Evolutionary conservation across 768 basidiomycete genomes (phyloP), one percentile per base, ranked within the genome.

Genomic region (Psilocybe subaeruginosa): DNA sequence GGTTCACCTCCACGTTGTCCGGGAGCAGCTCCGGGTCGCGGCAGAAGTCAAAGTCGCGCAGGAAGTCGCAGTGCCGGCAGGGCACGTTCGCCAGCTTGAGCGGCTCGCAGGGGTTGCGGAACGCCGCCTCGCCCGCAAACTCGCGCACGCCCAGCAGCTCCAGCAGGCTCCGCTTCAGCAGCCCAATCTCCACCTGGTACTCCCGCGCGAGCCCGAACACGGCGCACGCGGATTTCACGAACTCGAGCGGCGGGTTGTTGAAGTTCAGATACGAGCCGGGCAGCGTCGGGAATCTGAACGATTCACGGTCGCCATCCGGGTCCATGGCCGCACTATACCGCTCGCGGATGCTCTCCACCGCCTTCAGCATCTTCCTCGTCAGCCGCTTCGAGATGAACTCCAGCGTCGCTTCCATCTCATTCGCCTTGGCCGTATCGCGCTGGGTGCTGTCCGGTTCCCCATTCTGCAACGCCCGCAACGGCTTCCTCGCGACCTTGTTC

Each of bases 21-120:
- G 92, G 88, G 46, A 93, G 79, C 43, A 97, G 81, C 60, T 94
- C 91, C 9, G 87, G 82, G 74, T 99, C 97, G 14, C 97, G 86
- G 72, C 97, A 98, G 69, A 99, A 92, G 73, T 99, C 97, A 68
- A 99, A 92, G 72, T 97, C 95, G 2, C 91, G 86, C 61, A 95
- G 81, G 12, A 80, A 76, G 72, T 95, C 95, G 75, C 93, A 99
- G 68, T 89, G 85, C 45, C 85, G 86, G 72, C 97, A 98, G 31
- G 96, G 92, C 39, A 98, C 90, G 71, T 92, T 92, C 47, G 88
- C 79, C 29, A 99, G 74, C 66, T 91, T 90, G 58, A 97, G 82
- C 8, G 92, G 86, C 70, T 94, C 90, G 76, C 95, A 98, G 0
- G 96, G 96, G 71, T 97, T 97, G 56, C 86, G 86, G 81, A 96